Base-by-base conservation (phyloP, 345 rosid species). In the Salix purpurea region DNA sequence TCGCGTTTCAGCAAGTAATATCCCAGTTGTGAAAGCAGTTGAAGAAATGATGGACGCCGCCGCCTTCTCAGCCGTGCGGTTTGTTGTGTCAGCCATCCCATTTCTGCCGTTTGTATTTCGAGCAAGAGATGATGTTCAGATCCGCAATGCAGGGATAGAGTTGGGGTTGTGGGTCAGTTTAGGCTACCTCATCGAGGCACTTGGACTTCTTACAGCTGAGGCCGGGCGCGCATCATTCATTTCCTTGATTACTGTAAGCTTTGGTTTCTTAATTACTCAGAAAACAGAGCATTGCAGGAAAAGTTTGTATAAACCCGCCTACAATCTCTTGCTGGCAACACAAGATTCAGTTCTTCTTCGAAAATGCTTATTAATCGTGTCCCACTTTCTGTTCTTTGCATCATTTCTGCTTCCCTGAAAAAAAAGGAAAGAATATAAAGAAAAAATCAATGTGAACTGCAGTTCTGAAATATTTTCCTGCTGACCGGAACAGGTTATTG, bases 121-220 rank as follows among this genome's bases (percentile, higher is more conserved):
- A 62, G 86, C 90, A 9, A 60, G 83, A 77, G 79, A 79, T 7
- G 87, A 85, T 80, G 84, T 73, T 15, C 40, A 86, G 39, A 91
- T 85, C 39, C 85, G 86, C 19, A 84, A 88, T 78, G 86, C 90
- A 3, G 93, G 90, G 70, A 79, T 87, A 50, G 91, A 89, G 86
- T 82, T 91, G 85, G 93, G 96, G 28, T 44, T 89, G 15, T 89
- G 91, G 89, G 83, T 85, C 67, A 86, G 89, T 83, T 79, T 89
- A 34, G 91, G 91, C 16, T 89, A 89, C 78, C 80, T 89, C n/a
- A 82, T 83, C 78, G 90, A 89, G 79, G 90, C 90, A 14, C 80
- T 91, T 56, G 90, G 92, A 36, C 77, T 88, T 42, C 74, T 79
- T 56, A 88, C 92, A 65, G 86, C 91, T 1, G 88, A 88, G 72